Conservation (phyloP, 805 yeast species). For the Yarrowia divulgata region DNA sequence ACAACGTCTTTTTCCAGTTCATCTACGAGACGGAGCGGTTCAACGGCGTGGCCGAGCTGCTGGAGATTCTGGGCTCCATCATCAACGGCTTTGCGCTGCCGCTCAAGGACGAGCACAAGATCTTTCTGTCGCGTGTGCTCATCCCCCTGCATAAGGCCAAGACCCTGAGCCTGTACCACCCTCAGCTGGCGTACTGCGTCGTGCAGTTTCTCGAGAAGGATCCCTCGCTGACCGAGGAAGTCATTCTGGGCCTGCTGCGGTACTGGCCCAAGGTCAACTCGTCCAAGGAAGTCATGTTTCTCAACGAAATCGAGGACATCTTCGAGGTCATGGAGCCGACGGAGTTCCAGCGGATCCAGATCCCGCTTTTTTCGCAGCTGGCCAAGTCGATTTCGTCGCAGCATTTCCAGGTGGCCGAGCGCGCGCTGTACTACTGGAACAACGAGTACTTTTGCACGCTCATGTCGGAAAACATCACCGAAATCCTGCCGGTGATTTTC, state of each 20-base stretch:
- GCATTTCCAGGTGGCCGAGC: constrained; percentile 97
- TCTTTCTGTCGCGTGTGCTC: constrained; percentile 82
- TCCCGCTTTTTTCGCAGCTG: constrained; percentile 91
- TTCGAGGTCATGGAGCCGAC: constrained; percentile 94
- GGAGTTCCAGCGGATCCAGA: constrained; percentile 89
- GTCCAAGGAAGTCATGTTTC: constrained; percentile 94
- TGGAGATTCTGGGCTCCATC: constrained; percentile 94
- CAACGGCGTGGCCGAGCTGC: constrained; percentile 92
- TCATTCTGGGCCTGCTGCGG: constrained; percentile 88
- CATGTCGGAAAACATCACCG: constrained; percentile 87
- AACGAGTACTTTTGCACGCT: constrained; percentile 91
- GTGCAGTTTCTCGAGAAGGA: constrained; percentile 97
- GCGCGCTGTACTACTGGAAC: constrained; percentile 91
- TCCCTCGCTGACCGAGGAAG: constrained; percentile 90
- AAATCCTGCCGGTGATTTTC: constrained; percentile 88
- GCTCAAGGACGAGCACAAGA: constrained; percentile 94
- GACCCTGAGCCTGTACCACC: constrained; percentile 88
- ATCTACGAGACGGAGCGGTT: constrained; percentile 94
- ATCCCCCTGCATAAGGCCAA: constrained; percentile 93
- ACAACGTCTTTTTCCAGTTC: constrained; percentile 90
- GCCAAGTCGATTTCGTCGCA: constrained; percentile 93
- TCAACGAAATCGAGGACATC: constrained; percentile 95
- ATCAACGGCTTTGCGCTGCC: constrained; percentile 98
- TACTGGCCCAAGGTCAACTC: constrained; percentile 97
- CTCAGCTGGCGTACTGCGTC: constrained; percentile 95